These are phyloP conservation scores for Fusarium agapanthi DNA, from an alignment of 2,329 filamentous ascomycete genomes.

Conservation along the genomic window DNA sequence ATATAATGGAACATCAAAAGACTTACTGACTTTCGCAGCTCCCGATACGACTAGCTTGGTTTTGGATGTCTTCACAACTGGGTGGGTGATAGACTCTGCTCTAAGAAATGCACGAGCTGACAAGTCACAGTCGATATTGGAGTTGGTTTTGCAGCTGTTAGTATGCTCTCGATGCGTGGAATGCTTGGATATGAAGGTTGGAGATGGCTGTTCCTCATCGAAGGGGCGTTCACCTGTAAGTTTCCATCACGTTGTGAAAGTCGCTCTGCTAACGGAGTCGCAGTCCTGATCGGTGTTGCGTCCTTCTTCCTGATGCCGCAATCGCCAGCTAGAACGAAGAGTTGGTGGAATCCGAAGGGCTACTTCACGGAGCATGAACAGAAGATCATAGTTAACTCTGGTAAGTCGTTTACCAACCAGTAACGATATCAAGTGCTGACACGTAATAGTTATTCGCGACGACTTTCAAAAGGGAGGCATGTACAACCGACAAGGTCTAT, in stretches of 20 bases:
- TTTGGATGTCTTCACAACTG: neutral
- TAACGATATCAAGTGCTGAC: neutral
- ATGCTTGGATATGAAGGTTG: conserved; percentile 62
- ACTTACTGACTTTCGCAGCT: neutral
- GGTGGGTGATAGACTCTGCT: fast-evolving
- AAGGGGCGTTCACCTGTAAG: conserved; percentile 30
- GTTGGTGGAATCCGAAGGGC: neutral
- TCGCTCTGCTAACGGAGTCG: neutral
- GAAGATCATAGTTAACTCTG: conserved; percentile 63
- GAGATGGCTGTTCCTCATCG: conserved; percentile 63
- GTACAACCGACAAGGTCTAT: conserved; percentile 61
- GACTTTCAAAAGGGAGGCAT: conserved; percentile 65
- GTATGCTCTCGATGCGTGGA: conserved; percentile 64
- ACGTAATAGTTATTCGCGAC: conserved; percentile 55
- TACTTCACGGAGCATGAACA: neutral
- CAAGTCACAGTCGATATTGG: neutral
- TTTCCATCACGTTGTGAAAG: fast-evolving
- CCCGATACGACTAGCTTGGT: neutral
- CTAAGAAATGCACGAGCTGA: neutral
- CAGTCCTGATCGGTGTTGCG: neutral
- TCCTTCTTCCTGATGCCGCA: neutral
- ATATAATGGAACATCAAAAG: neutral
- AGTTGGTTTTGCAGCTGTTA: conserved; percentile 30
- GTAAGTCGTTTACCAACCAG: neutral
- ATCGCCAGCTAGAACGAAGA: neutral